Conservation (phyloP, 2,329 filamentous ascomycete species). For the Cordyceps farinosa region DNA sequence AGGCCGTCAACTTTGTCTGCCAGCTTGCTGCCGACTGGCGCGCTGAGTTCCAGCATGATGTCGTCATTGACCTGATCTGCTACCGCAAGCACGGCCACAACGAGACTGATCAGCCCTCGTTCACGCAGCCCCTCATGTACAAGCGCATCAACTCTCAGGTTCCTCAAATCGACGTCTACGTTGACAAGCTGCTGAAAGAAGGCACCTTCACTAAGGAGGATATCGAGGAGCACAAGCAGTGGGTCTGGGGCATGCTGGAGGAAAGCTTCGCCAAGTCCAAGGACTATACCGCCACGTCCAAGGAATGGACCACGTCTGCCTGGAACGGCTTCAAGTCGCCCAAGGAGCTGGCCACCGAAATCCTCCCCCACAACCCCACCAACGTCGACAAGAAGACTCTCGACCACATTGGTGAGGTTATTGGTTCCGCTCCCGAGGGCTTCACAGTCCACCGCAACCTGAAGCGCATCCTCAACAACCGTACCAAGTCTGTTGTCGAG, state of each 20-base stretch:
- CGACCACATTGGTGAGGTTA: constrained; percentile 76
- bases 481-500: constrained; percentile 87
- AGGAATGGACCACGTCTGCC: constrained; percentile 97
- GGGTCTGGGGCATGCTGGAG: constrained; percentile 99
- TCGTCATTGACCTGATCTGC: constrained; percentile 96
- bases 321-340: constrained; percentile 99
- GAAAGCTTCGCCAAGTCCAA: constrained; percentile 97
- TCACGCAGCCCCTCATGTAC: constrained; percentile 99
- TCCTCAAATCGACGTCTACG: constrained; percentile 84
- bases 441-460: constrained; percentile 93
- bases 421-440: constrained; percentile 74
- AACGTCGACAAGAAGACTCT: constrained; percentile 70
- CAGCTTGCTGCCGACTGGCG: constrained; percentile 97
- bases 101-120: constrained; percentile 98
- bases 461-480: constrained; percentile 87
- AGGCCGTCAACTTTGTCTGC: constrained; percentile 97
- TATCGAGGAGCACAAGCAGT: constrained; percentile 98
- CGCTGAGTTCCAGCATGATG: constrained; percentile 96
- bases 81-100: constrained; percentile 99
- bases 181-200: constrained; percentile 84
- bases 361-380: constrained; percentile 87
- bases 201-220: constrained; percentile 97
- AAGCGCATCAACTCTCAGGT: constrained; percentile 88
- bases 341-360: constrained; percentile 92
- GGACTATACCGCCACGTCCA: constrained; percentile 92